These are phyloP conservation scores for Hygrophoropsis aurantiaca DNA, from an alignment of 768 basidiomycete species.

Conservation along the genomic window DNA sequence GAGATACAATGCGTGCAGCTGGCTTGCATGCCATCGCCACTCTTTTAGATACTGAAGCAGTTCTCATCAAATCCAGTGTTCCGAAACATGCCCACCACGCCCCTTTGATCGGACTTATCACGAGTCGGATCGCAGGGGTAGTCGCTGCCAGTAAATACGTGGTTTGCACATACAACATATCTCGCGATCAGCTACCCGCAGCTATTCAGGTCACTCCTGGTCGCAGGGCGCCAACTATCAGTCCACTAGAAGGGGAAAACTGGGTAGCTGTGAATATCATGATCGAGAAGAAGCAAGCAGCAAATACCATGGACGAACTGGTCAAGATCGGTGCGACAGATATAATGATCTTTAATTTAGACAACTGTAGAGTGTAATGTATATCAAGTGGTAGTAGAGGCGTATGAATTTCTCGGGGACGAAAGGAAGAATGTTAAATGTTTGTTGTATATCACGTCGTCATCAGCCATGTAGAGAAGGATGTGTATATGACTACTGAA, in stretches of 20 bases:
- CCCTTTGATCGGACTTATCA: conserved; percentile 75
- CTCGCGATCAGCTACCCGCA: conserved; percentile 55
- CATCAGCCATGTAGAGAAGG: neutral
- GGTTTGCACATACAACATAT: conserved; percentile 89
- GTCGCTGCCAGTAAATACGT: conserved; percentile 86
- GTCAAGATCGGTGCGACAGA: conserved; percentile 86
- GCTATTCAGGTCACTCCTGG: conserved; percentile 84
- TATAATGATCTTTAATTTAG: conserved; percentile 82
- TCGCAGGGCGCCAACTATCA: conserved; percentile 84
- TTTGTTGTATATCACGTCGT: no score
- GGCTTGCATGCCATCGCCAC: conserved; percentile 93
- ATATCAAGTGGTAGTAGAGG: neutral
- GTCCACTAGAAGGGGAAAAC: conserved; percentile 73
- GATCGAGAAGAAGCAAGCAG: conserved; percentile 82
- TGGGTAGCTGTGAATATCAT: conserved; percentile 95
- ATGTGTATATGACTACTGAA: neutral
- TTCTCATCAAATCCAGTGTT: conserved; percentile 80
- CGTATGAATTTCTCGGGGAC: no score
- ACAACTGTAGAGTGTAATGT: conserved; percentile 86
- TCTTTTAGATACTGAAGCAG: conserved; percentile 82
- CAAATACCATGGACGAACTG: conserved; percentile 86
- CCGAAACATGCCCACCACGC: conserved; percentile 62
- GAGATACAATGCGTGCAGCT: conserved; percentile 99
- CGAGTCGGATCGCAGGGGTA: conserved; percentile 88
- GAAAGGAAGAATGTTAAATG: no score